Conservation (phyloP, 805 yeast species). For the Teunomyces atbi region DNA sequence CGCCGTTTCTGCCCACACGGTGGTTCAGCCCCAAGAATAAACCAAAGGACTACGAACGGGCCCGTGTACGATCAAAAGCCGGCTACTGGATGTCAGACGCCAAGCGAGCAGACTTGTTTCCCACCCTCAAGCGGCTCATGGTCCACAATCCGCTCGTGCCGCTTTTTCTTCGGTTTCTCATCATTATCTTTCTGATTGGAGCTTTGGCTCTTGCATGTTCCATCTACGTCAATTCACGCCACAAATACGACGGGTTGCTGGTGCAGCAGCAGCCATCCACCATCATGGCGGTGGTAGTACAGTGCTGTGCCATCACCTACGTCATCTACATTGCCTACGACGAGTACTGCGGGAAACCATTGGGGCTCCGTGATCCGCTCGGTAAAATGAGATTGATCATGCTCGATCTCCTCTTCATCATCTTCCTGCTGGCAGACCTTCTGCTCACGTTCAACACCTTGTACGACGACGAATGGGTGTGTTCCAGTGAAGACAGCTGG, state of each 20-base stretch:
- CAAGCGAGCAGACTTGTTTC: slow-evolving; percentile 62
- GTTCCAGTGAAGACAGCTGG: slow-evolving; percentile 19
- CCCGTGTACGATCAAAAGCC: slow-evolving; percentile 49
- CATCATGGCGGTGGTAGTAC: slow-evolving; percentile 87
- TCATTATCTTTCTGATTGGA: slow-evolving; percentile 51
- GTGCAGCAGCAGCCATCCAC: slow-evolving; percentile 83
- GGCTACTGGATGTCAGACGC: slow-evolving; percentile 68
- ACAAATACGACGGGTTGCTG: slow-evolving; percentile 29
- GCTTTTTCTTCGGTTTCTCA: slow-evolving; percentile 58
- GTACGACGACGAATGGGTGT: slow-evolving; percentile 82
- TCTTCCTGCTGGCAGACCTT: slow-evolving; percentile 83
- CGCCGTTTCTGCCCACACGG: neutral
- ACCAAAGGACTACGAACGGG: slow-evolving; percentile 5
- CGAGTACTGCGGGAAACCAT: slow-evolving; percentile 88
- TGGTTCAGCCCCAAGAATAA: neutral
- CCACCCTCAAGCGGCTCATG: slow-evolving; percentile 56
- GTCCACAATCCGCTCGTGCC: slow-evolving; percentile 82
- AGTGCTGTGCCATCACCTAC: slow-evolving; percentile 73
- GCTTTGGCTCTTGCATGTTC: slow-evolving; percentile 73
- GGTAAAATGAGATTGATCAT: slow-evolving; percentile 79
- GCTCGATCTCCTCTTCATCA: slow-evolving; percentile 82
- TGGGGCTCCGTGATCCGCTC: slow-evolving; percentile 83
- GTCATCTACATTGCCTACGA: slow-evolving; percentile 81
- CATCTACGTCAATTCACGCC: slow-evolving; percentile 45
- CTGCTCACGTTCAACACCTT: slow-evolving; percentile 83